phyloP scores from a whole-genome alignment of 2,329 filamentous ascomycete species.

The Chrysoporthe deuterocubensis region DNA sequence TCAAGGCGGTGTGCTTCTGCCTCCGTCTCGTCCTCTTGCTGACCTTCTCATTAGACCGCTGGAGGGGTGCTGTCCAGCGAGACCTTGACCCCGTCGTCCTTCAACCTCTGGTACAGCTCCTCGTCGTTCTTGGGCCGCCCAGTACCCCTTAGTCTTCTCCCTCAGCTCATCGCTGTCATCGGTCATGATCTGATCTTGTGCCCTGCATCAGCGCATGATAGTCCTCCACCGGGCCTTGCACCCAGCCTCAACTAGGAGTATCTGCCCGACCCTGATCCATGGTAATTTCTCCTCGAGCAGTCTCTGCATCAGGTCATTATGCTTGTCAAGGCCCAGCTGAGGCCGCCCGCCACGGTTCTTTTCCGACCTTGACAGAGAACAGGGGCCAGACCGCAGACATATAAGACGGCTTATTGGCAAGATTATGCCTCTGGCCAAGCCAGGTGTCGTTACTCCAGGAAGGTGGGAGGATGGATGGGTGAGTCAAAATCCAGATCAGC shows the following conservation, averaged over 20 bases:
- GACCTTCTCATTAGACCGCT: slow-evolving; percentile 16
- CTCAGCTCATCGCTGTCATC: slow-evolving; percentile 35
- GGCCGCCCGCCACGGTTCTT: neutral
- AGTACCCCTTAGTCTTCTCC: slow-evolving; percentile 38
- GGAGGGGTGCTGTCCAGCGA: neutral
- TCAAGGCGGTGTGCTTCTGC: neutral
- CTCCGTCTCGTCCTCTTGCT: neutral
- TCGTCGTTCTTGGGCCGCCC: slow-evolving; percentile 21
- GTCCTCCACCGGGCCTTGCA: slow-evolving; percentile 5
- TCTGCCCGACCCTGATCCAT: slow-evolving; percentile 10
- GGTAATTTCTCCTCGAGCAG: slow-evolving; percentile 17
- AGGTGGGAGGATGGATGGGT: neutral
- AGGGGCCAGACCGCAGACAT: neutral
- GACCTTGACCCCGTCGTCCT: slow-evolving; percentile 16
- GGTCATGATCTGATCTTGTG: slow-evolving; percentile 37
- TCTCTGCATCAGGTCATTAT: slow-evolving; percentile 18
- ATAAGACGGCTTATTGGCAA: neutral
- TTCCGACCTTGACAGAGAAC: neutral
- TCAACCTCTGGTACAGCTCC: slow-evolving; percentile 15
- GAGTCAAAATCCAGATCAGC: neutral
- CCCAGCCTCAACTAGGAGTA: slow-evolving; percentile 12
- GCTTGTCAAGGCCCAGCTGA: slow-evolving; percentile 7
- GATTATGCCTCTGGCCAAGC: neutral
- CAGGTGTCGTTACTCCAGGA: neutral
- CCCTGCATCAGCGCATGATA: slow-evolving; percentile 9